Evolutionary conservation across 192 early-diverging fungal genomes (phyloP), one percentile per base, ranked within the genome.

Genomic region (Cladochytrium replicatum): DNA sequence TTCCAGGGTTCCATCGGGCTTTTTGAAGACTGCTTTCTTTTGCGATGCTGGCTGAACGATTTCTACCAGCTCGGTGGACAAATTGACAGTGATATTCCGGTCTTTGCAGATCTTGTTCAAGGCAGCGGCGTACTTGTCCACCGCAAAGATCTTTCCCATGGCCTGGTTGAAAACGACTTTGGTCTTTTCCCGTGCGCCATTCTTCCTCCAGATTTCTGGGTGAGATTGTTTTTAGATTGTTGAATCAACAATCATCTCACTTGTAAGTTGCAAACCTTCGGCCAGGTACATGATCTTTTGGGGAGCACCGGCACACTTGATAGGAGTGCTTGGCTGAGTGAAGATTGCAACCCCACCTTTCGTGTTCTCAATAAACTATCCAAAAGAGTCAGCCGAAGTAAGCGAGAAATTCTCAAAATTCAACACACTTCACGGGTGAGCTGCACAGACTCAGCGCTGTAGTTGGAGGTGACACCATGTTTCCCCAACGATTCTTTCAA

Each of bases 291-390:
- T 78, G 29, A 89, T 88, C 72, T 91, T 91, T 60, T 84, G 82
- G 24, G 89, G 87, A 0, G 87, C 89, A 32, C 89, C 89, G 13
- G 87, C 85, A 52, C 88, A 91, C 67, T 91, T 91, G 61, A 89
- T 78, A 6, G 89, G 87, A 8, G 86, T 85, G 25, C 74, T 70
- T 24, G 89, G 89, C 77, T 90, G 86, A 17, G 89, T 91, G 57
- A 91, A 91, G 32, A 91, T 60, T 9, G 89, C 89, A 42, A 78
- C 82, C n/a, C 81, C 81, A 13, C 80, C 82, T 51, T 73, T 74
- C 47, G 86, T 79, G 9, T 67, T 58, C 54, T 79, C 67, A 46
- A 91, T 60, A 28, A 86, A 85, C 50, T n/a, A n/a, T n/a, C n/a
- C n/a, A n/a, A n/a, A n/a, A n/a, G n/a, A n/a, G n/a, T n/a, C n/a